Evolutionary conservation across 2,329 filamentous ascomycete species (phyloP), one percentile per base, ranked within the genome.

Genomic region (Bipolaris victoriae): DNA sequence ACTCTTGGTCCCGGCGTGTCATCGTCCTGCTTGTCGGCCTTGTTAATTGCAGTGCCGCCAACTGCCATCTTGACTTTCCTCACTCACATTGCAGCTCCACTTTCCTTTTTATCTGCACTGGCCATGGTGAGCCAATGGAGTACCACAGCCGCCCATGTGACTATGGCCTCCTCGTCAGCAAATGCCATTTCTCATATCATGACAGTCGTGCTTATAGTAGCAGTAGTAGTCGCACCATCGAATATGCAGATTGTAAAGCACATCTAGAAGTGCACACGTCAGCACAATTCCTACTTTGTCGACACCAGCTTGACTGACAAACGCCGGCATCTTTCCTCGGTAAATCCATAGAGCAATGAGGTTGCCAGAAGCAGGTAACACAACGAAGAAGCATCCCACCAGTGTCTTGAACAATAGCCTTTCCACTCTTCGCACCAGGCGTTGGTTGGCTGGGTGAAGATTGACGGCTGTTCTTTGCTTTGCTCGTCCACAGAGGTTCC

Each of bases 171-270:
- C 5, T 26, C n/a, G 51, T 58, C 20, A 58, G 51, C 13, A 40
- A 16, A 18, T n/a, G 24, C 7, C n/a, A 10, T 13, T 6, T 26
- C 24, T 7, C n/a, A 20, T 20, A 4, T 45, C 26, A 36, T 6
- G 35, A 26, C 16, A 40, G 5, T 1, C 2, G 20, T 15, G 7
- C 1, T 41, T 5, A 7, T 24, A 24, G 11, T 35, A 7, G 33
- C 10, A 44, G 15, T 9, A 44, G 15, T 9, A 40, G 20, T 61
- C 72, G 37, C 65, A 79, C 78, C 70, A 55, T 80, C 78, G 10
- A 77, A 59, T 1, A 70, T 76, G 62, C 79, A 81, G 1, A 76
- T 62, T 0, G 69, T 73, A 49, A 78, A 70, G 55, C 78, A 80
- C 4, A 80, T 16, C 57, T 59, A 36, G 6, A n/a, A 18, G 7